Base-by-base conservation (phyloP, 2,329 filamentous ascomycete genomes). In the Esteya vermicola region DNA sequence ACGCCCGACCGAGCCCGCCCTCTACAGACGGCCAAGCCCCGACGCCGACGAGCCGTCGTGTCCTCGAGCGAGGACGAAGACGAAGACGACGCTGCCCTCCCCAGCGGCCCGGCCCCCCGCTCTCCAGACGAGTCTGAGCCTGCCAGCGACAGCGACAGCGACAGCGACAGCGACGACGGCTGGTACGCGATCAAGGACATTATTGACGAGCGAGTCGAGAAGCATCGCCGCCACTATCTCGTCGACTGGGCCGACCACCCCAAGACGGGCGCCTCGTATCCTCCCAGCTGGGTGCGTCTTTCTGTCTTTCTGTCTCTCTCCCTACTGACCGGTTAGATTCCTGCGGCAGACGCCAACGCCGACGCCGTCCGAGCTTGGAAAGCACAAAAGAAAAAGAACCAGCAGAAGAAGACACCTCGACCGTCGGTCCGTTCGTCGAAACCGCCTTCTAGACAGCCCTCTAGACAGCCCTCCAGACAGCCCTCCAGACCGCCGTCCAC, bases 181-280 rank as follows among this genome's bases (percentile, higher is more conserved):
- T 56, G 54, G 46, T 58, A 49, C 38, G 48, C 38, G 16, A 52
- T 63, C 28, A 53, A 53, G 26, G 55, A 54, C 38, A 63, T 65
- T 19, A 41, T 63, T 12, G 52, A 52, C 38, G 60, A 64, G 53
- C 60, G 55, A 43, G 13, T 26, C 5, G 41, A 48, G 18, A 42
- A 47, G 23, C 52, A 57, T 10, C 50, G 49, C 20, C 51, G 51
- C 10, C 45, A 59, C n/a, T 79, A 75, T 47, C 51, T 61, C 4
- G 64, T 78, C 39, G 65, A 75, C 49, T 78, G 75, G 75, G 64
- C 61, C 36, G 63, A 68, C 43, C 56, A 75, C 49, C 55, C 61
- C n/a, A 44, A 48, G 3, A 71, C 68, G 30, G 69, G 67, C 16
- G 51, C 64, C 44, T 43, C 46, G 2, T 77, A 65, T 50, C 41